Evolutionary conservation across 257 asterid species (phyloP), one percentile per base, ranked within the genome.

Genomic region (Nicotiana tomentosiformis): DNA sequence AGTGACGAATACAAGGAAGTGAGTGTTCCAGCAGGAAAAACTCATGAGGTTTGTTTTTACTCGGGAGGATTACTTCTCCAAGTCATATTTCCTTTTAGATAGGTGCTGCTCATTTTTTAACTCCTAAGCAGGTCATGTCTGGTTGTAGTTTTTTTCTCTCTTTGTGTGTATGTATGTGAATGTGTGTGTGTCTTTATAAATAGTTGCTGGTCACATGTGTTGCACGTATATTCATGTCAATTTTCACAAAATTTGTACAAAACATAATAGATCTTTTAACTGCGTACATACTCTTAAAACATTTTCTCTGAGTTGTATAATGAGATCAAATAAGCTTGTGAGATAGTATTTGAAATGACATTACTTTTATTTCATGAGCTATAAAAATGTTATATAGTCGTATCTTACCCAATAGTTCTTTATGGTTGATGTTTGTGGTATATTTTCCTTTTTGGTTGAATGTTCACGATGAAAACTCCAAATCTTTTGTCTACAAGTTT

Each of bases 1-100:
- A 88, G 81, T 74, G 97, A 94, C 37, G 98, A 93, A 66, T 88
- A 86, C 84, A 93, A 91, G 91, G 99, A 94, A 91, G 89, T 89
- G 81, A 92, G 84, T 83, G 89, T 96, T 88, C 88, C 93, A 26
- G 97, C 98, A 1, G 99, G 99, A 84, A 90, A 86, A 78, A 89
- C 90, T 43, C 88, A 90, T 11, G 99, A 96, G 99, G 99, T 96
- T 86, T 84, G 92, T 85, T 81, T 86, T 83, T 56, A 58, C 61
- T 84, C 32, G 61, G 76, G 33, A 84, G 53, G 26, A 78, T 51
- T 84, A 29, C 18, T 56, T 84, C 51, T 66, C 51, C 67, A 18
- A 0, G 5, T 53, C 77, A 26, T 30, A 1, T 51, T 69, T 53
- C 11, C 39, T 66, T 37, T 81, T 39, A 53, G 55, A 46, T 37